phyloP scores from a whole-genome alignment of 139 green algal genomes.

The Micractinium sp. region DNA sequence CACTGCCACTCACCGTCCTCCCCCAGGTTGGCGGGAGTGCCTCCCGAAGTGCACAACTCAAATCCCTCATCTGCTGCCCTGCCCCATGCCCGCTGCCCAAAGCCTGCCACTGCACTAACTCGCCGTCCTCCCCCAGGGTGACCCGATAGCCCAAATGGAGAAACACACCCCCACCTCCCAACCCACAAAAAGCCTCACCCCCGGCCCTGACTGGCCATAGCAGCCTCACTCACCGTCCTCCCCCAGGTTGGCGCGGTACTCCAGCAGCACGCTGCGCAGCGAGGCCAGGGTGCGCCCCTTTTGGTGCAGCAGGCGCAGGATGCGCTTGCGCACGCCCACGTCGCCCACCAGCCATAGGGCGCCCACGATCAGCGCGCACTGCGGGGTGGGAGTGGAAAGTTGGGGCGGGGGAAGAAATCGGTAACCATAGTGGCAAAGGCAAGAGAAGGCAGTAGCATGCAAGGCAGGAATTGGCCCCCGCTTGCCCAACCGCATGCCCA shows the following conservation, averaged over 20 bases:
- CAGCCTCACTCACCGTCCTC: conserved; percentile 18
- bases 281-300: conserved; percentile 65
- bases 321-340: conserved; percentile 66
- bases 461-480: neutral
- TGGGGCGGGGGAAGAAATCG: neutral
- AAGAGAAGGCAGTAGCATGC: neutral
- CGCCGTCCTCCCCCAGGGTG: conserved; percentile 37
- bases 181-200: no score
- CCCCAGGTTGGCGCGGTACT: conserved; percentile 48
- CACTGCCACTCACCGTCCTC: conserved; percentile 10
- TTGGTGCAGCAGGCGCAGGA: conserved; percentile 84
- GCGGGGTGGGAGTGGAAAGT: neutral
- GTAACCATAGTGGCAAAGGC: no score
- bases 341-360: conserved; percentile 80
- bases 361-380: conserved; percentile 69
- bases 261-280: conserved; percentile 64
- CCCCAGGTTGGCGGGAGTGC: conserved; percentile 40
- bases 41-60: neutral
- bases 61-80: no score
- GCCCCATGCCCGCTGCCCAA: no score
- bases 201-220: no score
- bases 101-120: neutral
- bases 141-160: conserved; percentile 56
- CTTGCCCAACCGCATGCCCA: neutral
- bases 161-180: no score